phyloP scores from a whole-genome alignment of 371 early-diverging fungal species.

The Mortierella sp. region DNA sequence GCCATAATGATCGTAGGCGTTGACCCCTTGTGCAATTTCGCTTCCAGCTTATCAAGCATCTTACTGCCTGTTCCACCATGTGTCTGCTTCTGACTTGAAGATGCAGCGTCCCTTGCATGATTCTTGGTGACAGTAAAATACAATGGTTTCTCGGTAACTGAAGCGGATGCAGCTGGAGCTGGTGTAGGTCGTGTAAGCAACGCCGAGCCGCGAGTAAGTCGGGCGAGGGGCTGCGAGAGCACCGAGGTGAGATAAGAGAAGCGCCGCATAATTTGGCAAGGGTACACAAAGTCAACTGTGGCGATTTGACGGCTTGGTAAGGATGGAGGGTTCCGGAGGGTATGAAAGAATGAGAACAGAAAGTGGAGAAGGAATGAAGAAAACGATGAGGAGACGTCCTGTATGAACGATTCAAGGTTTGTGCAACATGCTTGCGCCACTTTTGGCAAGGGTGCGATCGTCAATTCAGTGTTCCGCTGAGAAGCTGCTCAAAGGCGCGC shows the following conservation, averaged over 20 bases:
- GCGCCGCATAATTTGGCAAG: constrained; percentile 12
- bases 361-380: neutral
- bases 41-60: constrained; percentile 20
- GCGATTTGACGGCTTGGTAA: too few species aligned
- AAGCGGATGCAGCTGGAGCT: neutral
- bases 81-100: constrained; percentile 1
- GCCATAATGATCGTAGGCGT: constrained; percentile 33
- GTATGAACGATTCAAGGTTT: too few species aligned
- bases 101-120: neutral
- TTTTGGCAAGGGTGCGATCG: too few species aligned
- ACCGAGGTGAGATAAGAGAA: neutral
- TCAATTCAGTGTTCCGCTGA: too few species aligned
- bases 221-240: neutral
- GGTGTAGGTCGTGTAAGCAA: neutral
- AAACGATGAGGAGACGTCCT: too few species aligned
- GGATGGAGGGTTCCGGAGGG: neutral
- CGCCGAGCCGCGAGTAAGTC: neutral
- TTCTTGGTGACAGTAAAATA: constrained; percentile 19
- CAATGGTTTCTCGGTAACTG: constrained; percentile 16
- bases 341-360: constrained; percentile 1
- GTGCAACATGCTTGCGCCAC: too few species aligned
- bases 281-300: too few species aligned
- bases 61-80: constrained; percentile 4
- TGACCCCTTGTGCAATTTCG: constrained; percentile 10
- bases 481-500: too few species aligned